Conservation (phyloP, 148 eudicot species). For the Agrostemma githago region DNA sequence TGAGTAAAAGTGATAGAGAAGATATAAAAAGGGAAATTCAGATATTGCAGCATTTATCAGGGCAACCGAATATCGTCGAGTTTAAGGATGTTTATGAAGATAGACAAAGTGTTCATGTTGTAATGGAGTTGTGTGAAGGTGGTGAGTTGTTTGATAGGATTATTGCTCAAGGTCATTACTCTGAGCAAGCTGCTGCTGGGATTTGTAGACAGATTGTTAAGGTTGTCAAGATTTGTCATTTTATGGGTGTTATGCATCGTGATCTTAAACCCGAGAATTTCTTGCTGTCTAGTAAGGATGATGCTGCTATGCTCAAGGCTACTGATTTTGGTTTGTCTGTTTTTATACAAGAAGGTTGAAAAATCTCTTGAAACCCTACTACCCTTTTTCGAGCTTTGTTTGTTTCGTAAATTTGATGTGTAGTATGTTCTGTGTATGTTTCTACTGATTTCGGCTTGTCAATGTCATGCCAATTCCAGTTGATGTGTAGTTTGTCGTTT, state of each 20-base stretch:
- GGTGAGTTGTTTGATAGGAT: slow-evolving; percentile 92
- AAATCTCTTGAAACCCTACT: neutral
- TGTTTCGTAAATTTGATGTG: neutral
- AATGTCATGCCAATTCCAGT: too few relatives aligned
- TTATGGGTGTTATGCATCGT: slow-evolving; percentile 94
- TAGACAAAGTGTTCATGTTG: slow-evolving; percentile 76
- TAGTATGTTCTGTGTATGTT: neutral
- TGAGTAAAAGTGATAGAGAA: slow-evolving; percentile 61
- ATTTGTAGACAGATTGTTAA: slow-evolving; percentile 71
- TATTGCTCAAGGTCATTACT: slow-evolving; percentile 71
- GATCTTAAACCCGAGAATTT: slow-evolving; percentile 96
- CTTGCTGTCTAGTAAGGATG: slow-evolving; percentile 64
- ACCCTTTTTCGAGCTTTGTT: neutral
- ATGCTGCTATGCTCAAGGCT: slow-evolving; percentile 65
- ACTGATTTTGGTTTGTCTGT: slow-evolving; percentile 91
- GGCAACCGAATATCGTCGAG: slow-evolving; percentile 84
- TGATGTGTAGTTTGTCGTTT: slow-evolving; percentile 6
- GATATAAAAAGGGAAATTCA: slow-evolving; percentile 84
- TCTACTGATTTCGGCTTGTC: slow-evolving; percentile 88
- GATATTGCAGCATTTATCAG: slow-evolving; percentile 87
- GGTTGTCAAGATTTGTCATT: slow-evolving; percentile 84
- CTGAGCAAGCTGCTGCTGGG: slow-evolving; percentile 62
- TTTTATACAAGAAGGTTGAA: slow-evolving; percentile 76
- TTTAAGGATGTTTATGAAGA: slow-evolving; percentile 87
- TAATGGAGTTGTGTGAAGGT: slow-evolving; percentile 91